Base-by-base conservation (phyloP, 192 early-diverging fungal species). In the Jimgerdemannia flammicorona region DNA sequence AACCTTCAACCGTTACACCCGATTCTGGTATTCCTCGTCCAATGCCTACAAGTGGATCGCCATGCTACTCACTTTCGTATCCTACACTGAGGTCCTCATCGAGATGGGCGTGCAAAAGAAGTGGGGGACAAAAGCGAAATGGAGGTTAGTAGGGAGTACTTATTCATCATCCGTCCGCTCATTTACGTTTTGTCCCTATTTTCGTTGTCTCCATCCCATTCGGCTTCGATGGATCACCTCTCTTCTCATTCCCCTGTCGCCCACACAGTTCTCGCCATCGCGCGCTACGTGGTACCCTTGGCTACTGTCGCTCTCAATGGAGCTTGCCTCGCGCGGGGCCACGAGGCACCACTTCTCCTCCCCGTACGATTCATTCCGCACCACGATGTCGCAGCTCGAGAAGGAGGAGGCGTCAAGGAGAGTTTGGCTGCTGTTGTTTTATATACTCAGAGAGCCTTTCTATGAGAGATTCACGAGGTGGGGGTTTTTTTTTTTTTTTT, bases 221-320 rank as follows among this genome's bases (percentile, higher is more conserved):
- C 67, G 6, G 19, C 1, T 68, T 68, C 9, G 6, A 0, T 20
- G 9, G 7, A 2, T 40, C 6, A 6, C 40, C 40, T 68, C 18
- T 2, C 0, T 14, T 59, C 49, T 59, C 49, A 10, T 59, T 59
- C 49, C 49, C 6, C 49, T 59, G 49, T 59, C 40, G 7, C 29
- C 41, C 67, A 71, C 18, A 43, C 72, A 92, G 90, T 97, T 2
- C 65, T 96, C 17, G 90, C 90, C 11, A 88, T 97, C 44, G 84
- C 90, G 74, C 87, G 86, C 65, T 92, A 88, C 72, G 96, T 97
- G 93, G 91, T 86, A 88, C 54, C 96, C 97, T 3, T 97, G 94
- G 93, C 77, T 91, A 17, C 66, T 95, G 14, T 99, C 97, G 1
- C 75, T 97, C 59, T 73, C 84, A 1, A 78, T 96, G 42, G 97